A percentile compares a stretch with the other conserved stretches of the same genome.
phyloP scores from a whole-genome alignment of 768 basidiomycete species.

The Nevesoporus exiguus region DNA sequence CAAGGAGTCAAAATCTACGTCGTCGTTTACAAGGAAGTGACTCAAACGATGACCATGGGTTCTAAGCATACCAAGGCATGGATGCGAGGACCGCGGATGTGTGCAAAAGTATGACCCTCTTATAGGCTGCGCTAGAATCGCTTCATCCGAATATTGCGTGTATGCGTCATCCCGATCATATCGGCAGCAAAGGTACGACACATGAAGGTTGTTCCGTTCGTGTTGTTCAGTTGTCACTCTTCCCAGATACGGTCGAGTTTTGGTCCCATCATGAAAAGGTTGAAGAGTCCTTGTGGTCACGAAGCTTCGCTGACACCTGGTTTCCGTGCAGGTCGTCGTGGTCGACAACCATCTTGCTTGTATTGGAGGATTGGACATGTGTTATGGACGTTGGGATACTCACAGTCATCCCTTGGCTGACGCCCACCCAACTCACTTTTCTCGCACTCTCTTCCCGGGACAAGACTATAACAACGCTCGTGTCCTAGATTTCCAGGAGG shows the following conservation, averaged over 20 bases:
- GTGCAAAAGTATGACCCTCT: neutral
- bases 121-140: slow-evolving; percentile 67
- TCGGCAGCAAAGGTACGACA: slow-evolving; percentile 63
- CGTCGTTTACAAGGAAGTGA: slow-evolving; percentile 94
- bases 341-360: slow-evolving; percentile 85
- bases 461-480: slow-evolving; percentile 94
- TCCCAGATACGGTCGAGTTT: slow-evolving; percentile 68
- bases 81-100: neutral
- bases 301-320: neutral
- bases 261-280: slow-evolving; percentile 94
- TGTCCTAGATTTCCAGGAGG: slow-evolving; percentile 79
- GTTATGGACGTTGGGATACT: slow-evolving; percentile 97
- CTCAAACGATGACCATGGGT: slow-evolving; percentile 87
- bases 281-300: neutral
- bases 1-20: slow-evolving; percentile 91
- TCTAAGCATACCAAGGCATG: slow-evolving; percentile 78
- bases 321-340: slow-evolving; percentile 53
- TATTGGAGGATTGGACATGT: slow-evolving; percentile 92
- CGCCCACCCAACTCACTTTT: slow-evolving; percentile 84
- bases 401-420: slow-evolving; percentile 88
- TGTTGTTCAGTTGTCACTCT: neutral
- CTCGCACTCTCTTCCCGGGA: slow-evolving; percentile 83
- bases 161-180: slow-evolving; percentile 89
- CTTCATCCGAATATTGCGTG: slow-evolving; percentile 86
- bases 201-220: neutral